phyloP scores from a whole-genome alignment of 192 early-diverging fungal species.

The Entophlyctis luteolus region DNA sequence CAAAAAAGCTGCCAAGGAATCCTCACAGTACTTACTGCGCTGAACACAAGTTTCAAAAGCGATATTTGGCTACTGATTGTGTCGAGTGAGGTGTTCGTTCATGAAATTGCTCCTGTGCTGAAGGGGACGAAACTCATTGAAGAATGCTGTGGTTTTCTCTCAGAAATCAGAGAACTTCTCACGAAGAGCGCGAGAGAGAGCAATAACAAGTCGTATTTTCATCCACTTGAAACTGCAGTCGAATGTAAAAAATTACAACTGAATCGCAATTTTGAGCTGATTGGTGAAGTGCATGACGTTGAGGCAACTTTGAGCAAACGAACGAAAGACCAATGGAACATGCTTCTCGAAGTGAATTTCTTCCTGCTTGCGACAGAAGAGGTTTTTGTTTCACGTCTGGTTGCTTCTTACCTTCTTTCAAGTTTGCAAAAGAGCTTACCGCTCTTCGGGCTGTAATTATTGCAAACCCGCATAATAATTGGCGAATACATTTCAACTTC shows the following conservation, averaged over 20 bases:
- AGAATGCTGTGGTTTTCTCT: constrained; percentile 1
- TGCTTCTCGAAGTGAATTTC: not conserved
- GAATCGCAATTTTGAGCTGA: not conserved
- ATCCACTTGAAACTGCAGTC: not conserved
- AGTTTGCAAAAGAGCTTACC: not conserved
- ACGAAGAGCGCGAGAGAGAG: not conserved
- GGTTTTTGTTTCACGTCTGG: not conserved
- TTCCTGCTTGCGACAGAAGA: not conserved
- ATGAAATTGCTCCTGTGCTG: not conserved
- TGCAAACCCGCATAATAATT: not conserved
- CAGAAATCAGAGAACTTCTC: not conserved
- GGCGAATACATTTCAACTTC: not conserved
- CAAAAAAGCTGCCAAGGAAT: not conserved
- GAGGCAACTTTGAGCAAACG: not conserved
- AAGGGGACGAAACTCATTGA: not conserved
- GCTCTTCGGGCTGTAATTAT: not conserved
- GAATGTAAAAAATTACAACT: not conserved
- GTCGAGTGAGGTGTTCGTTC: not conserved
- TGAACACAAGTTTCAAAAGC: not conserved
- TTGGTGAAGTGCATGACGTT: not conserved
- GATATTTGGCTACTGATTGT: not conserved
- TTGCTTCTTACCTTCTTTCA: not conserved
- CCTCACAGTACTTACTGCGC: not conserved
- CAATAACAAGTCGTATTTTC: not conserved
- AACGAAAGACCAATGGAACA: not conserved